A percentile compares a stretch with the other conserved stretches of the same genome.
Evolutionary conservation across 805 yeast genomes (phyloP).

Genomic region (Wickerhamiella cacticola): DNA sequence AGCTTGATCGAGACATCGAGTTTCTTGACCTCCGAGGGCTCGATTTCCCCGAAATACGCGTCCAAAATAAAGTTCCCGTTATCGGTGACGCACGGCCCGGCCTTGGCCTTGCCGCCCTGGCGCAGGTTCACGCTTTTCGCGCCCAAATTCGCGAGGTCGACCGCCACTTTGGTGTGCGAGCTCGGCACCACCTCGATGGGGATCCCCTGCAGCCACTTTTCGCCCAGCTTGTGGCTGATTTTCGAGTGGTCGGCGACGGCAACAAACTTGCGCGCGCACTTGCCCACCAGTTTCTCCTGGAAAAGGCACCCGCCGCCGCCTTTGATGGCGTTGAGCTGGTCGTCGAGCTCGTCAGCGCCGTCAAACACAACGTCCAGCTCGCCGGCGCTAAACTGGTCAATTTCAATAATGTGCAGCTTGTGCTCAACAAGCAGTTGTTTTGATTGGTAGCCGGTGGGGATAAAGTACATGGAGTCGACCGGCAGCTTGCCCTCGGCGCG

Average conservation of each 20-base stretch:
- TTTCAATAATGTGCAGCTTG: conserved; percentile 62
- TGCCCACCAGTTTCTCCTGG: conserved; percentile 91
- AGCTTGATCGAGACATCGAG: conserved; percentile 58
- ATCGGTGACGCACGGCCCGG: conserved; percentile 95
- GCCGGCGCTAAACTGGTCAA: conserved; percentile 60
- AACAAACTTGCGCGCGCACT: conserved; percentile 60
- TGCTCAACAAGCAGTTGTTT: conserved; percentile 72
- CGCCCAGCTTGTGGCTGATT: conserved; percentile 61
- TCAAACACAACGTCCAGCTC: conserved; percentile 86
- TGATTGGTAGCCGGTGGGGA: conserved; percentile 96
- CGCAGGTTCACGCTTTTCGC: conserved; percentile 56
- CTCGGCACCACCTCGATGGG: conserved; percentile 93
- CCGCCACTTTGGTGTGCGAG: conserved; percentile 64
- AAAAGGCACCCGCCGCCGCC: conserved; percentile 98
- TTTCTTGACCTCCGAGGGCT: conserved; percentile 32
- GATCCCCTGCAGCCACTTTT: conserved; percentile 76
- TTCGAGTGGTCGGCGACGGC: conserved; percentile 90
- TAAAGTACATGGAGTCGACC: conserved; percentile 53
- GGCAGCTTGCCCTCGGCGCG: conserved; percentile 27
- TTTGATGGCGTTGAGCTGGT: conserved; percentile 69
- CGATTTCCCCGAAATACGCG: conserved; percentile 77
- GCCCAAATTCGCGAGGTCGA: conserved; percentile 51
- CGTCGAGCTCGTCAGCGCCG: conserved; percentile 96
- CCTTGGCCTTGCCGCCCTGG: conserved; percentile 82
- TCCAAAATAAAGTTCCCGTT: conserved; percentile 88